Conservation (phyloP, 192 early-diverging fungal species). For the Backusella sp. region DNA sequence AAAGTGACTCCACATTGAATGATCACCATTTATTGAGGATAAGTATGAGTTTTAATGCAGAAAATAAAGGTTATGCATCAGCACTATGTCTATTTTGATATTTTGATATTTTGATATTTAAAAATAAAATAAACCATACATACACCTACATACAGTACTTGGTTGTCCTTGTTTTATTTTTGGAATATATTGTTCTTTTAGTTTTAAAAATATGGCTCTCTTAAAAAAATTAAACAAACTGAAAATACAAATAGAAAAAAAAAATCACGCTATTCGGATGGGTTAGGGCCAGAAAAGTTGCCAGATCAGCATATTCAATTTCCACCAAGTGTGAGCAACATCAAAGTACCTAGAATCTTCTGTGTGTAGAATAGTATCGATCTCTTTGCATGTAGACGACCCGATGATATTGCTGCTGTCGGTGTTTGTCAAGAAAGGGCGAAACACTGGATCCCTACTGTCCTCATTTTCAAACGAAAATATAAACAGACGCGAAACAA, state of each 20-base stretch:
- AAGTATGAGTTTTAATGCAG: background rate
- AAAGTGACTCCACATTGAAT: background rate
- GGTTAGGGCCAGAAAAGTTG: background rate
- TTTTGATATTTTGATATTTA: background rate
- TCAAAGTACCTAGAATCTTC: background rate
- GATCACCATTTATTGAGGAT: too few species aligned
- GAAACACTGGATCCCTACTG: background rate
- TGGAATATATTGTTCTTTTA: background rate
- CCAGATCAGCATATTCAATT: background rate
- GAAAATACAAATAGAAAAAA: background rate
- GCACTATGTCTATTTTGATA: background rate
- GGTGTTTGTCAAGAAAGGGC: background rate
- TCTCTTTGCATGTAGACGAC: background rate
- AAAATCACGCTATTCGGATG: constrained; percentile 5
- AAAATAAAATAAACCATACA: background rate
- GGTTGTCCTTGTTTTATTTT: background rate
- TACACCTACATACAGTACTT: background rate
- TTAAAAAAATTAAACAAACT: background rate
- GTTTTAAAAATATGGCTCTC: background rate
- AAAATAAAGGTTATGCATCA: background rate
- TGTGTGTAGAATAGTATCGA: background rate
- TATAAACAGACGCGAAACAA: background rate
- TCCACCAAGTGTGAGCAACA: background rate
- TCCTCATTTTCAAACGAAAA: too few species aligned
- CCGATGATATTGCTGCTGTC: background rate